Base-by-base conservation (phyloP, 106 monocot genomes). In the Narthecium ossifragum region DNA sequence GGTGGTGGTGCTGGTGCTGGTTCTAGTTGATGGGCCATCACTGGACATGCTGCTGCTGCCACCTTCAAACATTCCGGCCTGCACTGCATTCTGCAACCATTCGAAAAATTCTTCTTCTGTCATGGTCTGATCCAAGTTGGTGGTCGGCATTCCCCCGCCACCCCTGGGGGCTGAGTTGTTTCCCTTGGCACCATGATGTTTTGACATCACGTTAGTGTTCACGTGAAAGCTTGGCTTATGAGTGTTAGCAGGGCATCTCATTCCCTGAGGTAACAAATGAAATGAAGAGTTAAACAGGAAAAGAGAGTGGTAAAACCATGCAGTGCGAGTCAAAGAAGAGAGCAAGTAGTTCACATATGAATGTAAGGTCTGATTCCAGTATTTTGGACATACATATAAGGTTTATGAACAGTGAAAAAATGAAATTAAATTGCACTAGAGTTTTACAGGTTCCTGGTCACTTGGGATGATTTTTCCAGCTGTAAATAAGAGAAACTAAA, bases 211-310 rank as follows among this genome's bases (percentile, higher is more conserved):
- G 34, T 51, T 82, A 26, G 90, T 76, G 55, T 98, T 98, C 9
- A 88, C 84, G 57, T 98, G 90, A 48, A 98, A 91, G 52, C 81
- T 98, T 8, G 98, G 79, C 67, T 88, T 98, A 69, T 98, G 90
- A 8, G 82, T 84, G 76, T 98, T 98, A 34, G 76, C 78, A 11
- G 78, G 75, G 46, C 86, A 90, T 60, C 73, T 84, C 83, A 90
- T 90, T 70, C 86, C 90, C 90, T 96, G 75, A 9, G 43, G 48
- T 20, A 67, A 48, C 40, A 48, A 33, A 51, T 34, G 34, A 28
- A 48, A n/a, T 29, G 15, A 26, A 54, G 8, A 49, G 4, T 49
- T 6, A 43, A 18, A 0, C 2, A n/a, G n/a, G n/a, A n/a, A n/a
- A n/a, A n/a, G n/a, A n/a, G n/a, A n/a, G n/a, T n/a, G n/a, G n/a